A percentile compares a stretch with the other conserved stretches of the same genome.
These are phyloP conservation scores for Telfairia occidentalis DNA, from an alignment of 331 rosid species.

Conservation along the genomic window DNA sequence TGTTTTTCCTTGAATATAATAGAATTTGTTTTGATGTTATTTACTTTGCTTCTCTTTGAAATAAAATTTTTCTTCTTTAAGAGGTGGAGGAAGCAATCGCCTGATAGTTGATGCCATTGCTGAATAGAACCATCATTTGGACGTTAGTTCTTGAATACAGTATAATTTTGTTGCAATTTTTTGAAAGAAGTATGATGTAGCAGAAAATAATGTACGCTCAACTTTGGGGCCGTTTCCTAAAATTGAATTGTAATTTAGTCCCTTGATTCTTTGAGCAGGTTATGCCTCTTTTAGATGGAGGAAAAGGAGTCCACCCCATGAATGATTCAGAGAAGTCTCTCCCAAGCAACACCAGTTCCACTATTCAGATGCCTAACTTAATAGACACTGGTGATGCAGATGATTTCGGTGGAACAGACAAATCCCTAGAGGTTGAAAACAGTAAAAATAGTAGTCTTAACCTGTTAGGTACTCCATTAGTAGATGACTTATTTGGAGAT, in stretches of 20 bases:
- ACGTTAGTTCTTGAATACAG: not conserved
- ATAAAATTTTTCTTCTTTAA: not conserved
- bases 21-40: not conserved
- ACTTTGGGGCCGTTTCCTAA: not conserved
- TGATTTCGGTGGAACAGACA: slow-evolving; percentile 21
- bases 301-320: slow-evolving; percentile 31
- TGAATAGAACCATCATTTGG: not conserved
- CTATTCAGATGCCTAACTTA: slow-evolving; percentile 63
- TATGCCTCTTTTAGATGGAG: slow-evolving; percentile 63
- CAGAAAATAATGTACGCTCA: not conserved
- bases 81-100: not conserved
- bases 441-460: slow-evolving; percentile 36
- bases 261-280: slow-evolving; percentile 46
- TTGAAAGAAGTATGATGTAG: not conserved
- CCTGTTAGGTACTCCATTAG: slow-evolving; percentile 34
- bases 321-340: slow-evolving; percentile 39
- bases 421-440: slow-evolving; percentile 23
- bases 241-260: not conserved
- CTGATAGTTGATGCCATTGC: not conserved
- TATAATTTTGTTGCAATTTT: not conserved
- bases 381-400: slow-evolving; percentile 71
- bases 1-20: not conserved
- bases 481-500: slow-evolving; percentile 88
- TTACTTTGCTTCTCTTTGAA: not conserved
- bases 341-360: slow-evolving; percentile 27